Evolutionary conservation across 2,329 filamentous ascomycete species (phyloP), one percentile per base, ranked within the genome.

Genomic region (Ploettnerulaceae sp.): DNA sequence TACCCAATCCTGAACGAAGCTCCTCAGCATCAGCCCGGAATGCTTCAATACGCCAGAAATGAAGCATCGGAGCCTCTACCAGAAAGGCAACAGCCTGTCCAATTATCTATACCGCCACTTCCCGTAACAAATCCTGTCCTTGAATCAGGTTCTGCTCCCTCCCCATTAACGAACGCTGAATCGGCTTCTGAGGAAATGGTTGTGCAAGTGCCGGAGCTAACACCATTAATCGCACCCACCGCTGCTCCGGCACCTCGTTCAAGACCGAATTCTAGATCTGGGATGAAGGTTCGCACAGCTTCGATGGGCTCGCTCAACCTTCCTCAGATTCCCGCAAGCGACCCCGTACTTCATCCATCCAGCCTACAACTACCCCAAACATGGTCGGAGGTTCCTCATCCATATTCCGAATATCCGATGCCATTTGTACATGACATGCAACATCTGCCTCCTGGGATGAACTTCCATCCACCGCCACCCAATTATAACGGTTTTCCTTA

Each of bases 271-370:
- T 73, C 70, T 52, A 69, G 72, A 9, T 73, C 66, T 63, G 51
- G 63, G 63, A 51, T 45, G 35, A 53, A 59, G 54, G 50, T 39
- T 46, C 59, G 56, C 15, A 64, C 53, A 22, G 61, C 55, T 21
- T 66, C 59, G 9, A 51, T 57, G 31, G 60, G 62, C 35, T 55
- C 62, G 1, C 51, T 66, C 11, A 57, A 56, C 28, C 59, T 66
- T 17, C 61, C 66, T 24, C 55, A 59, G 24, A 60, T 72, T 24
- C 67, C 71, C 2, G 71, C 72, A 3, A 81, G 75, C 53, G 78
- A 81, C 48, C 74, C 76, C 7, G 61, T 63, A 18, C 63, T 68
- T 1, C 71, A 71, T 15, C 71, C 66, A 4, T 61, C 62, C 8
- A 54, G 12, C 31, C 61, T 70, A 17, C 64, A 69, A 8, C 63